Conservation (phyloP, 148 eudicot species). For the Rhododendron williamsianum region DNA sequence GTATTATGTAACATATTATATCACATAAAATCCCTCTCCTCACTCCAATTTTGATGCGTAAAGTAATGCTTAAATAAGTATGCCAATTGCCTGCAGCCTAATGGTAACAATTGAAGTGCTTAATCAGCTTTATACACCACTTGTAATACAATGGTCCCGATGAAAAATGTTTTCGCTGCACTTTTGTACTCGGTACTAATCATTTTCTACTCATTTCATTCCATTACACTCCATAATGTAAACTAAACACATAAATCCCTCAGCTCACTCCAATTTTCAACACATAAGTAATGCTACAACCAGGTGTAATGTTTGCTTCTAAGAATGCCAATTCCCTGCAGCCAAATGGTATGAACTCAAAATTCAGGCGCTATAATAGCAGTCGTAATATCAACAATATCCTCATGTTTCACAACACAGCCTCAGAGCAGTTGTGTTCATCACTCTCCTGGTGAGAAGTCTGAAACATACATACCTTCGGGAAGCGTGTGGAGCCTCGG, state of each 20-base stretch:
- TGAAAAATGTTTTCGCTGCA: not conserved
- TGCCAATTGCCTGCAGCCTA: not conserved
- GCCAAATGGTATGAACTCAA: not conserved
- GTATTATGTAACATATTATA: not conserved
- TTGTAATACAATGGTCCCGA: not conserved
- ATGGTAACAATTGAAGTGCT: not conserved
- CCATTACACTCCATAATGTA: not conserved
- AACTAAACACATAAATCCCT: not conserved
- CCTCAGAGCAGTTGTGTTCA: not conserved
- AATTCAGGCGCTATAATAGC: not conserved
- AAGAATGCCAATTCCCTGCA: not conserved
- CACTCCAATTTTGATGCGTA: not conserved
- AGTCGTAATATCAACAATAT: not conserved
- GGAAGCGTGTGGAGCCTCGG: slow-evolving; percentile 65
- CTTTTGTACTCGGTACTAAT: not conserved
- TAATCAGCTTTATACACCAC: not conserved
- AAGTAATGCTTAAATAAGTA: not conserved
- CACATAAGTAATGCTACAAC: not conserved
- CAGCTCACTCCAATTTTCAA: not conserved
- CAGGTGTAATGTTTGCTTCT: not conserved
- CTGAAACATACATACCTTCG: slow-evolving; percentile 43
- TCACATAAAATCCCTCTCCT: not conserved
- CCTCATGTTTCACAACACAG: not conserved
- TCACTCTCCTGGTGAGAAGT: slow-evolving; percentile 11
- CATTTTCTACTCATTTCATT: not conserved